Conservation (phyloP, 2,329 filamentous ascomycete species). For the Fusarium camptoceras region DNA sequence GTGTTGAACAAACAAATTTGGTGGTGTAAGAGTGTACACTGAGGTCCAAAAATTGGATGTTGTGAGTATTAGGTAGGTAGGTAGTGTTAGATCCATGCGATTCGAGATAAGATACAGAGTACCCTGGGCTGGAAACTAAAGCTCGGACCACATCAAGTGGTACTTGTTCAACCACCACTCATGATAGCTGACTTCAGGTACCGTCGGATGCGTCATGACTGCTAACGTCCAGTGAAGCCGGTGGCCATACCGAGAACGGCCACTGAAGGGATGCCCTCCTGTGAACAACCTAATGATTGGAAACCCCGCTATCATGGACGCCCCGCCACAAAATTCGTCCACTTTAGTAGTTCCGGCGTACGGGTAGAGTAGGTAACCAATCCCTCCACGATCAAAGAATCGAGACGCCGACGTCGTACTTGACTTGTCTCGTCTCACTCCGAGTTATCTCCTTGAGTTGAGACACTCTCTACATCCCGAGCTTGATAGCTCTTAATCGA, state of each 20-base stretch:
- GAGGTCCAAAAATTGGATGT: constrained; percentile 1
- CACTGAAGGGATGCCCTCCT: background rate
- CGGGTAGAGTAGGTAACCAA: background rate
- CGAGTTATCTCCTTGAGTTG: constrained; percentile 37
- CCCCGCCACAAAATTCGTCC: constrained; percentile 47
- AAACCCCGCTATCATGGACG: constrained; percentile 43
- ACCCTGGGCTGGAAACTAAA: constrained; percentile 25
- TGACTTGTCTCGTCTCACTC: constrained; percentile 17
- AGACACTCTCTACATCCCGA: constrained; percentile 5
- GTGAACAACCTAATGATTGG: constrained; percentile 10
- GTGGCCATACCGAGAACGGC: constrained; percentile 36
- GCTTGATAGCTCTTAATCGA: constrained; percentile 6
- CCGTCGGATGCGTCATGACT: constrained; percentile 38
- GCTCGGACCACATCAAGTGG: constrained; percentile 38
- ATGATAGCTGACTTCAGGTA: constrained; percentile 34
- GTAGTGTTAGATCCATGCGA: background rate
- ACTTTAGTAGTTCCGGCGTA: background rate
- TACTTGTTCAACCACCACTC: constrained; percentile 38
- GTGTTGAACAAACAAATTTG: background rate
- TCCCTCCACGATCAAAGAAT: constrained; percentile 34
- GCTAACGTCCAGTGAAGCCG: constrained; percentile 6
- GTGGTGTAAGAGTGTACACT: background rate
- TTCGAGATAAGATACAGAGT: background rate
- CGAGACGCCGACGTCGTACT: constrained; percentile 15
- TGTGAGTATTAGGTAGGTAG: background rate